Evolutionary conservation across 164 flowering plant species (phyloP).

Genomic region (Brasenia schreberi): DNA sequence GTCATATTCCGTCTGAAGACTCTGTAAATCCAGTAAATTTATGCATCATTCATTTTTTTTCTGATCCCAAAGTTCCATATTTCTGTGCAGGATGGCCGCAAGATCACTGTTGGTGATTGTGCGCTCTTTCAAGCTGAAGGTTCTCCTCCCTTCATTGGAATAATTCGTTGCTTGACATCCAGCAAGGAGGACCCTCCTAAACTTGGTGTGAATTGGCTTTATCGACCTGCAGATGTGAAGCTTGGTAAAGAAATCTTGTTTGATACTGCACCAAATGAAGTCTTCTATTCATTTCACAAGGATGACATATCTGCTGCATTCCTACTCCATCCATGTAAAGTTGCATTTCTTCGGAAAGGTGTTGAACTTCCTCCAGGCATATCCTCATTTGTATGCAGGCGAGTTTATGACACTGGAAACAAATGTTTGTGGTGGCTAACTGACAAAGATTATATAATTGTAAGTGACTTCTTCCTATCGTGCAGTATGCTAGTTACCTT

Average conservation of each 20-base stretch:
- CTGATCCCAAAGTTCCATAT: too few relatives aligned
- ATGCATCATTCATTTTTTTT: too few relatives aligned
- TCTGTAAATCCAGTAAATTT: too few relatives aligned
- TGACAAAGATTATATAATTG: conserved; percentile 75
- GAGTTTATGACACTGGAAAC: conserved; percentile 71
- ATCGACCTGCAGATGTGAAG: conserved; percentile 75
- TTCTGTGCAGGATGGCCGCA: conserved; percentile 68
- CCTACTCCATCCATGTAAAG: conserved; percentile 96
- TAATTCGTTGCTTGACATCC: conserved; percentile 41
- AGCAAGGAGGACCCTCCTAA: conserved; percentile 31
- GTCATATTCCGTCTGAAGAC: too few relatives aligned
- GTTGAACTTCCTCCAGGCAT: conserved; percentile 78
- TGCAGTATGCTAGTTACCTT: too few relatives aligned
- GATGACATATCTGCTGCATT: conserved; percentile 90
- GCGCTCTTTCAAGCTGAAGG: conserved; percentile 77
- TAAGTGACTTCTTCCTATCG: conserved; percentile 20
- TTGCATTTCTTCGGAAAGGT: conserved; percentile 89
- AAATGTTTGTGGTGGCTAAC: conserved; percentile 94
- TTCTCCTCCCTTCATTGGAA: conserved; percentile 82
- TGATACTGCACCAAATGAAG: conserved; percentile 87
- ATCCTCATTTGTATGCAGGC: conserved; percentile 80
- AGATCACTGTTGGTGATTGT: conserved; percentile 77
- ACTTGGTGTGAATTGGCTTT: conserved; percentile 81
- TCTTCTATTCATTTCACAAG: conserved; percentile 86
- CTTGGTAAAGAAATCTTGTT: conserved; percentile 62